Conservation (phyloP, 495 filamentous ascomycete genomes). For the Cercophora newfieldiana region DNA sequence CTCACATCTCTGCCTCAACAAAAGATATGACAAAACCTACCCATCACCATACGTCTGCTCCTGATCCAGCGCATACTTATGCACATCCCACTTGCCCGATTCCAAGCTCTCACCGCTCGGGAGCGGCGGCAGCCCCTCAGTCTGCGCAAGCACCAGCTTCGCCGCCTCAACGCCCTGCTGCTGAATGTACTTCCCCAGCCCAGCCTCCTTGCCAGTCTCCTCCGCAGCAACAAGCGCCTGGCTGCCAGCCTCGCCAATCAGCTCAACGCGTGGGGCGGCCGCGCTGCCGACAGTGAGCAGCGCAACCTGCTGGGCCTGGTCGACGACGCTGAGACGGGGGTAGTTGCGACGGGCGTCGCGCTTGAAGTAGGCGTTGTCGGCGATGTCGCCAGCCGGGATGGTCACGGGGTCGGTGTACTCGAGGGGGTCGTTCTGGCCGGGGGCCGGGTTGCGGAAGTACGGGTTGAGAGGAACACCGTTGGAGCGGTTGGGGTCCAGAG, state of each 20-base stretch:
- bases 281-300: conserved; percentile 84
- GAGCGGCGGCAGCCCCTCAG: conserved; percentile 72
- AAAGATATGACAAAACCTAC: conserved; percentile 51
- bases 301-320: conserved; percentile 80
- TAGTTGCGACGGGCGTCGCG: conserved; percentile 85
- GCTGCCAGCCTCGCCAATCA: conserved; percentile 79
- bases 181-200: conserved; percentile 70
- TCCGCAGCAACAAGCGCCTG: conserved; percentile 81
- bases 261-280: conserved; percentile 74
- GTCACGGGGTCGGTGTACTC: conserved; percentile 89
- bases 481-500: conserved; percentile 86
- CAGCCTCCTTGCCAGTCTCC: conserved; percentile 66
- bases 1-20: background rate
- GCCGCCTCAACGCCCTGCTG: conserved; percentile 60
- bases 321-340: conserved; percentile 76
- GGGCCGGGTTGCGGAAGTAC: conserved; percentile 85
- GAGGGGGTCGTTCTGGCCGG: conserved; percentile 73
- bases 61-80: conserved; percentile 56
- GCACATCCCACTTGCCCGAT: conserved; percentile 51
- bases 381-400: conserved; percentile 87
- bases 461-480: conserved; percentile 90
- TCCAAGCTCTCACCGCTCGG: conserved; percentile 65
- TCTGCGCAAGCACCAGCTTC: conserved; percentile 65
- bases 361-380: conserved; percentile 98
- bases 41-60: conserved; percentile 57